Evolutionary conservation across 108 stramenopile species (phyloP).

Genomic region (Pelagomonas calceolata): DNA sequence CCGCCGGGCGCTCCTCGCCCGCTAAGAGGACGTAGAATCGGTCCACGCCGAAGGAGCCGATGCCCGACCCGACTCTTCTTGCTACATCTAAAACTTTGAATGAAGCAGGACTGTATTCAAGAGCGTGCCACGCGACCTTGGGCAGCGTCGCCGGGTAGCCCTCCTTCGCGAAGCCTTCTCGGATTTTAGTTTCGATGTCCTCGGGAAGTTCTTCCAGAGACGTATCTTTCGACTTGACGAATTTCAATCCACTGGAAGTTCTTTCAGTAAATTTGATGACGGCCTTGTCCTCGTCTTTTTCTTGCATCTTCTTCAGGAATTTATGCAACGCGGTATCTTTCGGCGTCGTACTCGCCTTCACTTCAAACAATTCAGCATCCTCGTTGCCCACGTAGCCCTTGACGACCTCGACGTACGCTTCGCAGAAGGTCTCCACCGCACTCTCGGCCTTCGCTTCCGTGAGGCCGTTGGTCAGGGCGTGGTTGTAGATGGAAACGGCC

Average conservation of each 20-base stretch:
- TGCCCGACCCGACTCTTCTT: constrained; percentile 38
- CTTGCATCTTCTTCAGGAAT: constrained; percentile 32
- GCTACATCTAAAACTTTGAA: constrained; percentile 48
- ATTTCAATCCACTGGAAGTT: constrained; percentile 20
- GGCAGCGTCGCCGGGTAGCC: constrained; percentile 49
- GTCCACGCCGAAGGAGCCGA: constrained; percentile 51
- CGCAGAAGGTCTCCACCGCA: constrained; percentile 35
- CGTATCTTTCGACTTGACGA: constrained; percentile 24
- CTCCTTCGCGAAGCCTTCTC: constrained; percentile 31
- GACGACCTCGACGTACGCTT: constrained; percentile 38
- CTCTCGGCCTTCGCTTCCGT: constrained; percentile 15
- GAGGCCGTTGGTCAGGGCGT: constrained; percentile 44
- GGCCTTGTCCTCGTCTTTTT: constrained; percentile 17
- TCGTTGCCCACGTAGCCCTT: constrained; percentile 45
- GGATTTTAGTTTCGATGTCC: constrained; percentile 31
- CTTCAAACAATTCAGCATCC: constrained; percentile 29
- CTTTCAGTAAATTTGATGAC: constrained; percentile 45
- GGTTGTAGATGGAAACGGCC: constrained; percentile 44
- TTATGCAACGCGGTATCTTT: constrained; percentile 31
- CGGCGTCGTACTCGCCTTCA: constrained; percentile 36
- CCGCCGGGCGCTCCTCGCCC: constrained; percentile 34
- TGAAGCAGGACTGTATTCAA: constrained; percentile 37
- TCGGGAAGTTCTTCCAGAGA: constrained; percentile 28
- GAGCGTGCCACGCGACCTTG: constrained; percentile 52
- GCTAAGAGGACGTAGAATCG: constrained; percentile 50